phyloP scores from a whole-genome alignment of 371 early-diverging fungal species.

The Ordospora colligata region DNA sequence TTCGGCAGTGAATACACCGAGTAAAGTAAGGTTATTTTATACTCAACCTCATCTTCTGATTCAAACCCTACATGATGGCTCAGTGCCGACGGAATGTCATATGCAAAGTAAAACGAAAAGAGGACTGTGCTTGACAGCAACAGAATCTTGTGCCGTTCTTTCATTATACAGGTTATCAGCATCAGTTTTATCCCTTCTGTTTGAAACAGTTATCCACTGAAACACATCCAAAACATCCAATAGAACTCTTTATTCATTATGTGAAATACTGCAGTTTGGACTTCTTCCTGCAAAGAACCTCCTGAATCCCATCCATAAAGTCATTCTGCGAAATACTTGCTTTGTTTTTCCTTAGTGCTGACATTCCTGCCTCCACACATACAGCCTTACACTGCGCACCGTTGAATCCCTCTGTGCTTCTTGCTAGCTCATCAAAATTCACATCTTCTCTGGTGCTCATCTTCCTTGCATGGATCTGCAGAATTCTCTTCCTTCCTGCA shows the following conservation, averaged over 20 bases:
- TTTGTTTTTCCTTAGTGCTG: constrained; percentile 81
- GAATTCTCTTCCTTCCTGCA: constrained; percentile 90
- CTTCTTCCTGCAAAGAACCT: constrained; percentile 99
- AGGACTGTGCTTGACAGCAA: constrained; percentile 60
- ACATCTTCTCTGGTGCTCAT: constrained; percentile 89
- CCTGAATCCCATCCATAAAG: constrained; percentile 96
- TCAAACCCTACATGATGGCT: constrained; percentile 63
- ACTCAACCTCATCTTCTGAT: constrained; percentile 47
- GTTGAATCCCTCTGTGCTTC: constrained; percentile 95
- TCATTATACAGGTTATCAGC: constrained; percentile 7
- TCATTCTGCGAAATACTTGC: constrained; percentile 87
- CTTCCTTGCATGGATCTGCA: constrained; percentile 97
- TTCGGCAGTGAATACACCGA: constrained; percentile 68
- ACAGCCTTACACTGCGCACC: constrained; percentile 99
- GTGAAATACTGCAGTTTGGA: constrained; percentile 63
- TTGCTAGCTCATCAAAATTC: constrained; percentile 92
- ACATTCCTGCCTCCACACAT: constrained; percentile 98
- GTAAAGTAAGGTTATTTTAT: constrained; percentile 66
- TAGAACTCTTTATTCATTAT: constrained; percentile 42
- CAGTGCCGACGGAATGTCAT: constrained; percentile 66
- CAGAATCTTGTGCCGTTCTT: constrained; percentile 58
- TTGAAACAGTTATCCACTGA: not conserved
- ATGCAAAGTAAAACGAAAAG: constrained; percentile 65
- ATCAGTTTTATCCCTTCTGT: not conserved
- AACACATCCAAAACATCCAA: not conserved